phyloP scores from a whole-genome alignment of 768 basidiomycete genomes.

The Lactarius evosmus region DNA sequence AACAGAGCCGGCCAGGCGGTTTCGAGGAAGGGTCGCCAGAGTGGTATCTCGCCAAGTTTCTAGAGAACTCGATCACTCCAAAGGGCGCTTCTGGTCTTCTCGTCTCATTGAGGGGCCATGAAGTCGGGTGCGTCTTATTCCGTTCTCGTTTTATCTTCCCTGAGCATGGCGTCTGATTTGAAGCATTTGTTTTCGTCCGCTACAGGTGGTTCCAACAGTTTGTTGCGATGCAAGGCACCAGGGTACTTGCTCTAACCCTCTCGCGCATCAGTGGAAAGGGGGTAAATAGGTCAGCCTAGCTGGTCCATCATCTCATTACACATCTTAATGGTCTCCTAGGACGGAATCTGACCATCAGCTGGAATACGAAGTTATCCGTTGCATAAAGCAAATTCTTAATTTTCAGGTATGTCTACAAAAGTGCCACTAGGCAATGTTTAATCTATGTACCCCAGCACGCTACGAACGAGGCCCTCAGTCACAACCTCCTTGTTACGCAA shows the following conservation, averaged over 20 bases:
- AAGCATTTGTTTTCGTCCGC: not conserved
- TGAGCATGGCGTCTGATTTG: conserved; percentile 1
- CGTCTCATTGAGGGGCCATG: conserved; percentile 76
- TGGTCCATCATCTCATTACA: conserved; percentile 6
- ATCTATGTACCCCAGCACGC: conserved; percentile 38
- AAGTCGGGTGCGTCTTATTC: conserved; percentile 57
- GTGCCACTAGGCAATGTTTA: conserved; percentile 2
- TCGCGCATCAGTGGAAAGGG: conserved; percentile 72
- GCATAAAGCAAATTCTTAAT: conserved; percentile 80
- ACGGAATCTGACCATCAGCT: conserved; percentile 62
- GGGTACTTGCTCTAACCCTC: conserved; percentile 78
- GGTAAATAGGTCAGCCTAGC: conserved; percentile 48
- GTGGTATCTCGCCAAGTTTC: conserved; percentile 89
- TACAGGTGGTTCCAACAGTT: conserved; percentile 79
- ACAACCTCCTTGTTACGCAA: conserved; percentile 70
- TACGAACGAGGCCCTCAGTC: conserved; percentile 68
- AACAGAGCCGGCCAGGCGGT: conserved; percentile 50
- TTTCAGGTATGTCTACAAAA: conserved; percentile 42
- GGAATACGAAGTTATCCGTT: conserved; percentile 88
- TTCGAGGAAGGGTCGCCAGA: conserved; percentile 75
- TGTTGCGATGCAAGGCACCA: conserved; percentile 72
- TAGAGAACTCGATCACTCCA: conserved; percentile 79
- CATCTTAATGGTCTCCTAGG: conserved; percentile 34
- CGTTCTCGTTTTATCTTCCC: conserved; percentile 1
- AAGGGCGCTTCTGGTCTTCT: conserved; percentile 75